Conservation (phyloP, 2,329 filamentous ascomycete species). For the Arachnopeziza araneosa region DNA sequence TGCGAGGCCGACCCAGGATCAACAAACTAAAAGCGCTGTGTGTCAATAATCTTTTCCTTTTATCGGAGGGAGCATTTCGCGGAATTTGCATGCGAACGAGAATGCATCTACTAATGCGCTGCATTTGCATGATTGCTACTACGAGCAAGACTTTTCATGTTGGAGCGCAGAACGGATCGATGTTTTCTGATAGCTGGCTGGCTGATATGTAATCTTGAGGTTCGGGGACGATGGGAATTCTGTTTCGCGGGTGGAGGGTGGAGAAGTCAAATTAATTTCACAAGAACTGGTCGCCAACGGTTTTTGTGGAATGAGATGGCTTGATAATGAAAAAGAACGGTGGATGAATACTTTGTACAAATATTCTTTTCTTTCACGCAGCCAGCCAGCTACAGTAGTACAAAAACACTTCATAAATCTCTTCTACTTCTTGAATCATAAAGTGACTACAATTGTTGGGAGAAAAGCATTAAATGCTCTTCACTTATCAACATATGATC, state of each 20-base stretch:
- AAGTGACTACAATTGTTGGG: not conserved
- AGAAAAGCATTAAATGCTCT: too few species aligned
- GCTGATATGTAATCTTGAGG: slow-evolving; percentile 28
- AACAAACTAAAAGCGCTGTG: slow-evolving; percentile 28
- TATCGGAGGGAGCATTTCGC: slow-evolving; percentile 6
- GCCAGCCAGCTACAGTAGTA: slow-evolving; percentile 28
- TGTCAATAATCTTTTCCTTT: slow-evolving; percentile 28
- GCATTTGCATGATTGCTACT: slow-evolving; percentile 5
- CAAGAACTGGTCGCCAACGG: slow-evolving; percentile 21
- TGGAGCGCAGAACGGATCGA: not conserved
- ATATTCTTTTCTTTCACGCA: slow-evolving; percentile 28
- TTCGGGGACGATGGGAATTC: slow-evolving; percentile 1
- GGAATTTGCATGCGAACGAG: slow-evolving; percentile 1
- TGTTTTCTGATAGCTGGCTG: slow-evolving; percentile 25
- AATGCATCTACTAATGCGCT: slow-evolving; percentile 14
- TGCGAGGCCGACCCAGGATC: slow-evolving; percentile 14
- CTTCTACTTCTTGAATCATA: not conserved
- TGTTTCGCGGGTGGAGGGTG: slow-evolving; percentile 13
- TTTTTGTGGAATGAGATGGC: slow-evolving; percentile 11
- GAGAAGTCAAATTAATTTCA: slow-evolving; percentile 2
- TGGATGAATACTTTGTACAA: slow-evolving; percentile 26
- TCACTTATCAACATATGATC: too few species aligned
- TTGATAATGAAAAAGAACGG: slow-evolving; percentile 1
- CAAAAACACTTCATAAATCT: slow-evolving; percentile 17
- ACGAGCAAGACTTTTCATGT: not conserved